Conservation (phyloP, 208 protist species). For the Leishmania tarentolae region DNA sequence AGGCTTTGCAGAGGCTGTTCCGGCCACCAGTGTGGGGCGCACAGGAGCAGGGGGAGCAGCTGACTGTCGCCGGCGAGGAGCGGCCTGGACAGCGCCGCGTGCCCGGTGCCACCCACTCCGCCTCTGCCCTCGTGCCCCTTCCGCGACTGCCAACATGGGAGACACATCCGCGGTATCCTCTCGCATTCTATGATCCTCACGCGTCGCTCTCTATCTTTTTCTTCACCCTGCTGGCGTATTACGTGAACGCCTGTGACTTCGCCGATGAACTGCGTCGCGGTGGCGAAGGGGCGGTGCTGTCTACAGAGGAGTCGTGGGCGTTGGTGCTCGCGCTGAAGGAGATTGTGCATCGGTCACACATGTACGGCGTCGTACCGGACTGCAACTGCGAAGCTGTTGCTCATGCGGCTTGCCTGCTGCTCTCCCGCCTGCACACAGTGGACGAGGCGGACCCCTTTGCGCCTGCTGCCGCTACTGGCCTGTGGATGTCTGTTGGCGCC, state of each 20-base stretch:
- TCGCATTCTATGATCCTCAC: conserved; percentile 67
- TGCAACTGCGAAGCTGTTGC: conserved; percentile 75
- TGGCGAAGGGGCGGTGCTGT: conserved; percentile 35
- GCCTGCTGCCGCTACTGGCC: conserved; percentile 23
- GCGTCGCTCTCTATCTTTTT: conserved; percentile 76
- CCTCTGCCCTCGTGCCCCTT: not conserved
- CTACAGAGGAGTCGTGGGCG: conserved; percentile 42
- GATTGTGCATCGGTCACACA: conserved; percentile 69
- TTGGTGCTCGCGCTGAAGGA: conserved; percentile 80
- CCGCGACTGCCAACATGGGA: conserved; percentile 31
- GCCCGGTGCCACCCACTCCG: conserved; percentile 1
- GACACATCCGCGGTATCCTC: conserved; percentile 25
- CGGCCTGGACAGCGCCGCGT: conserved; percentile 1
- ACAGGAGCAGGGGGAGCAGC: conserved; percentile 1
- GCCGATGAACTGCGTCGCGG: conserved; percentile 49
- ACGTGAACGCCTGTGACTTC: conserved; percentile 76
- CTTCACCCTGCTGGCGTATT: conserved; percentile 76
- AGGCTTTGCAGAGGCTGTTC: conserved; percentile 30
- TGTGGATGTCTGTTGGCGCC: conserved; percentile 62
- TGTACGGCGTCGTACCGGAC: conserved; percentile 71
- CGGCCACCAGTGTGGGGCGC: conserved; percentile 6
- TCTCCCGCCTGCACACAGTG: conserved; percentile 69
- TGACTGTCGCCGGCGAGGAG: not conserved
- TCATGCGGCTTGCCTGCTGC: conserved; percentile 58
- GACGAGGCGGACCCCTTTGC: conserved; percentile 70